Conservation (phyloP, 768 basidiomycete species). For the Leccinellum albellum region DNA sequence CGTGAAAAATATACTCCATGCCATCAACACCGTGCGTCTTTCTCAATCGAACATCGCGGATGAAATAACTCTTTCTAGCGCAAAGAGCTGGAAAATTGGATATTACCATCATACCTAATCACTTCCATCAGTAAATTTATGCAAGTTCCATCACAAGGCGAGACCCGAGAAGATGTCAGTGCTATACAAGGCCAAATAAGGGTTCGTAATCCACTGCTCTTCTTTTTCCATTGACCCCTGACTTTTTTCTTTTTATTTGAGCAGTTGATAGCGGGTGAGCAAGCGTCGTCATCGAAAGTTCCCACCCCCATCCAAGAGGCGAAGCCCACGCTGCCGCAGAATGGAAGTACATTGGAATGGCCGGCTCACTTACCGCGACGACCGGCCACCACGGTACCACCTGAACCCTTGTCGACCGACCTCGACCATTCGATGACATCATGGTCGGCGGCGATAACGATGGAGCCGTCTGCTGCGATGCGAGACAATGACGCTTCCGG, state of each 20-base stretch:
- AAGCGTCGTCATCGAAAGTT: constrained; percentile 13
- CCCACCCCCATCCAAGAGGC: constrained; percentile 7
- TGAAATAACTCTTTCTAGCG: constrained; percentile 38
- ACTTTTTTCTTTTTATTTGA: constrained; percentile 41
- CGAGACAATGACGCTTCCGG: constrained; percentile 14
- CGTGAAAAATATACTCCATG: constrained; percentile 20
- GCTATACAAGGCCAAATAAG: constrained; percentile 45
- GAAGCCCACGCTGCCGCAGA: constrained; percentile 9
- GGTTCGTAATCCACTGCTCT: constrained; percentile 52
- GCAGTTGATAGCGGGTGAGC: constrained; percentile 37
- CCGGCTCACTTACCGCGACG: constrained; percentile 29
- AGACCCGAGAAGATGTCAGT: constrained; percentile 19
- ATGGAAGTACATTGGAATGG: constrained; percentile 14
- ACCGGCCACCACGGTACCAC: constrained; percentile 10
- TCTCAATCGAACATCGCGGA: constrained; percentile 2
- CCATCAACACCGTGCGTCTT: constrained; percentile 26
- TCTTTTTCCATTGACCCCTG: constrained; percentile 36
- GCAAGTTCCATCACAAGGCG: constrained; percentile 24
- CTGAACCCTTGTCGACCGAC: constrained; percentile 8
- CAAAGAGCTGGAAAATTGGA: constrained; percentile 41
- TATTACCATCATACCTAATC: constrained; percentile 38
- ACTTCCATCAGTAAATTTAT: constrained; percentile 31
- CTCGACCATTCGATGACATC: constrained; percentile 14
- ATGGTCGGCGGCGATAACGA: constrained; percentile 4
- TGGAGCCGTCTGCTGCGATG: constrained; percentile 5